phyloP scores from a whole-genome alignment of 2,329 filamentous ascomycete species.

The Aspergillus glaucus region DNA sequence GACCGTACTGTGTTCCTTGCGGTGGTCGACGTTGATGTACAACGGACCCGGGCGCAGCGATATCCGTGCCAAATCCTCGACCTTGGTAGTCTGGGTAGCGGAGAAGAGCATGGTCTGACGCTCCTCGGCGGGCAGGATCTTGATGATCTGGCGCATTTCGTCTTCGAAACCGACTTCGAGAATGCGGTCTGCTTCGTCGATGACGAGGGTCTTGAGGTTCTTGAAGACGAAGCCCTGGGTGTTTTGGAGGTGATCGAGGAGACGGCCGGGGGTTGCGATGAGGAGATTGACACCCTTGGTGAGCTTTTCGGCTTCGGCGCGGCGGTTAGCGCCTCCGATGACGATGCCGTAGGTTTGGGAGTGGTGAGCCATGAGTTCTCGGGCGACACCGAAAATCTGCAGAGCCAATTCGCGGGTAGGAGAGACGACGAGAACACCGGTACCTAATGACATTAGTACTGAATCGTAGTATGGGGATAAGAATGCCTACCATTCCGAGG shows the following conservation, averaged over 20 bases:
- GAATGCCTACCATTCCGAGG: slow-evolving; percentile 64
- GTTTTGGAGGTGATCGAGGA: slow-evolving; percentile 91
- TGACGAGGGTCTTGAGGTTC: slow-evolving; percentile 85
- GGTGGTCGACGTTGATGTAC: slow-evolving; percentile 94
- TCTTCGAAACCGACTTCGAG: slow-evolving; percentile 97
- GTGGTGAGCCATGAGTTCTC: slow-evolving; percentile 87
- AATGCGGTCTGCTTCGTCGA: slow-evolving; percentile 95
- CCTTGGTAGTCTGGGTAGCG: slow-evolving; percentile 96
- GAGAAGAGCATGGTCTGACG: slow-evolving; percentile 98
- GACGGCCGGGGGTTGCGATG: slow-evolving; percentile 84
- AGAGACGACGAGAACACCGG: slow-evolving; percentile 85
- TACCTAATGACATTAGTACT: slow-evolving; percentile 41
- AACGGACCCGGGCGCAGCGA: slow-evolving; percentile 84
- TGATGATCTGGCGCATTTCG: slow-evolving; percentile 94
- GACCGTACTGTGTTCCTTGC: slow-evolving; percentile 84
- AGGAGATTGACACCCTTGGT: slow-evolving; percentile 89
- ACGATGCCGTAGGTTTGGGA: slow-evolving; percentile 94
- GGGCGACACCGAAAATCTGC: slow-evolving; percentile 91
- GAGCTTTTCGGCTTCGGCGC: slow-evolving; percentile 90
- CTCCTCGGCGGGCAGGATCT: slow-evolving; percentile 80
- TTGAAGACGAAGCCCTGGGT: slow-evolving; percentile 86
- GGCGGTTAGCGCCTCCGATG: slow-evolving; percentile 86
- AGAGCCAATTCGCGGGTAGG: slow-evolving; percentile 90
- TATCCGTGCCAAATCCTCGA: slow-evolving; percentile 91
- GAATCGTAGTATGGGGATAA: background rate